Percentiles rank a stretch among this genome's conserved stretches.
Conservation (phyloP, 768 basidiomycete species). For the Terana coerulea region DNA sequence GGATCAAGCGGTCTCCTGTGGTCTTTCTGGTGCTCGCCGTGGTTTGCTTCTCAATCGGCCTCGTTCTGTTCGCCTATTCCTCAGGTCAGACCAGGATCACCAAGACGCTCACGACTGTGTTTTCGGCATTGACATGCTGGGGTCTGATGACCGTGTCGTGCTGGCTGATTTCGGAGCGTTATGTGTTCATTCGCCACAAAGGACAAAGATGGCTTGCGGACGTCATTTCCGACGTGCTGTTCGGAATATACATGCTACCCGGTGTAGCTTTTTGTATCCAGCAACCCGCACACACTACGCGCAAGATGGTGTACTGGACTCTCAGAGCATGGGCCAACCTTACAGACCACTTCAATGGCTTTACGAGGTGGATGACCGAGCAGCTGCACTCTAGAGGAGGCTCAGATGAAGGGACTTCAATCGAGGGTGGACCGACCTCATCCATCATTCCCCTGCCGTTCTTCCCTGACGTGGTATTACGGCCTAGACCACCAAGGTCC, state of each 20-base stretch:
- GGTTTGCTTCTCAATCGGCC: slow-evolving; percentile 72
- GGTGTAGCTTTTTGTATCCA: slow-evolving; percentile 20
- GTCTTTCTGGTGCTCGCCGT: slow-evolving; percentile 79
- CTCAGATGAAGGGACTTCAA: slow-evolving; percentile 3
- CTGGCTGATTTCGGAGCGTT: slow-evolving; percentile 66
- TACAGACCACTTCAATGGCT: slow-evolving; percentile 11
- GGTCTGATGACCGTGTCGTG: slow-evolving; percentile 60
- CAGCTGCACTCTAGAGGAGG: too few relatives aligned
- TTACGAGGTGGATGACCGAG: not conserved
- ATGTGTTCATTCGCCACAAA: slow-evolving; percentile 28
- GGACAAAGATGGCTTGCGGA: not conserved
- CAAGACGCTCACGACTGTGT: slow-evolving; percentile 66
- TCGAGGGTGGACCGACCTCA: slow-evolving; percentile 8
- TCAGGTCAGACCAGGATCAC: slow-evolving; percentile 54
- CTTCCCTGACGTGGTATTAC: slow-evolving; percentile 20
- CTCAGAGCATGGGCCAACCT: slow-evolving; percentile 12
- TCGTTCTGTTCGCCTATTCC: slow-evolving; percentile 69
- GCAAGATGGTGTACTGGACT: slow-evolving; percentile 14
- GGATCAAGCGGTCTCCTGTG: slow-evolving; percentile 76
- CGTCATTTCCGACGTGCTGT: slow-evolving; percentile 4
- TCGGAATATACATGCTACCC: slow-evolving; percentile 14
- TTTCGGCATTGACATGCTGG: slow-evolving; percentile 65
- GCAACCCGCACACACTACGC: slow-evolving; percentile 17
- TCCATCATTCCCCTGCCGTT: slow-evolving; percentile 5
- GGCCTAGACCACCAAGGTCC: slow-evolving; percentile 9